Evolutionary conservation across 192 early-diverging fungal species (phyloP), one percentile per base, ranked within the genome.

Genomic region (Dissophora ornata): DNA sequence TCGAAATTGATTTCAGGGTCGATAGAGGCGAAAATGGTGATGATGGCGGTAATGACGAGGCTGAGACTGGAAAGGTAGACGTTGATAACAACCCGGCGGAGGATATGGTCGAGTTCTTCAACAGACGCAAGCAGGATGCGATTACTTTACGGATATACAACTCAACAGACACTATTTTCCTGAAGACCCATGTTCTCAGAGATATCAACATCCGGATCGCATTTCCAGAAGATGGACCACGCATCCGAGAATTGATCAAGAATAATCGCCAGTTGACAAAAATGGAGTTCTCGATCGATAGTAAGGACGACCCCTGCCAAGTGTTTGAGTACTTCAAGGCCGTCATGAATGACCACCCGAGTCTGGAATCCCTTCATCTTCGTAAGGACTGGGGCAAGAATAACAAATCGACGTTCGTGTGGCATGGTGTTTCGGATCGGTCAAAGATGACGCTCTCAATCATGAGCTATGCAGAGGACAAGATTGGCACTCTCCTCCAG

Each of bases 311-410:
- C 28, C 60, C 70, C 0, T 73, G 70, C 18, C 61, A 58, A n/a
- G 54, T 73, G 13, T 73, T 73, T 44, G 70, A 73, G 49, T 73
- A 64, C 41, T 73, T 73, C 48, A 73, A 73, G 36, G 53, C 70
- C 10, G 1, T 62, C 2, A 46, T 62, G 59, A 40, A 40, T 18
- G 62, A 62, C 46, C 69, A 71, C 28, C 69, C 69, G 5, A 62
- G 51, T 19, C 24, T 73, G 61, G 62, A 57, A 9, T 58, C 53
- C 0, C 59, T 66, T 29, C 62, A 54, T 25, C 62, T 74, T 22
- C 15, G 38, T 13, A 56, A 58, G 34, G 71, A 74, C 18, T 57
- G 62, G 41, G 55, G 46, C 49, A 40, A 60, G 28, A 57, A 29
- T 13, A 57, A 34, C 28, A 66, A 52, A 42, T 74, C 71, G 13